Percentiles rank a stretch among this genome's conserved stretches.
Conservation (phyloP, 371 early-diverging fungal species). For the Gilbertella persicaria region DNA sequence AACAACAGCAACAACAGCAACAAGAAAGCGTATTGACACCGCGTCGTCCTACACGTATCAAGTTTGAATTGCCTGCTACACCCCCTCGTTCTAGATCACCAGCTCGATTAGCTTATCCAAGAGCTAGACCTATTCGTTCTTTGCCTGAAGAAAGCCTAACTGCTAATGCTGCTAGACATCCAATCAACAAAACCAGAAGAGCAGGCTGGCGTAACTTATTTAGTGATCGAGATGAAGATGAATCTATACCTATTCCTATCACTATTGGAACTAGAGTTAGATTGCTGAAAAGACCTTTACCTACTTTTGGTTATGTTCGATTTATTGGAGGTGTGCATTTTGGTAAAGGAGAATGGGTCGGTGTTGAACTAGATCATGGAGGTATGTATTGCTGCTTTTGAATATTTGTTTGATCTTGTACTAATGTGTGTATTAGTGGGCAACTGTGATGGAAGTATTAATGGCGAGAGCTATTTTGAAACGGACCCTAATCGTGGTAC, state of each 20-base stretch:
- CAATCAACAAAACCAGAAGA: slow-evolving; percentile 12
- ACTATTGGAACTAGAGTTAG: slow-evolving; percentile 22
- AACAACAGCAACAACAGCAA: slow-evolving; percentile 1
- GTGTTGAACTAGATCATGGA: slow-evolving; percentile 36
- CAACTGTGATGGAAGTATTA: slow-evolving; percentile 29
- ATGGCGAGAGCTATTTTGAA: slow-evolving; percentile 29
- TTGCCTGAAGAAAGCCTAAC: slow-evolving; percentile 24
- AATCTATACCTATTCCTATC: slow-evolving; percentile 19
- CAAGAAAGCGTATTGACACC: slow-evolving; percentile 1
- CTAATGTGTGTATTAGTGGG: slow-evolving; percentile 24
- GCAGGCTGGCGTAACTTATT: slow-evolving; percentile 20
- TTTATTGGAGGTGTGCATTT: slow-evolving; percentile 36
- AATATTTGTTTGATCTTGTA: not conserved
- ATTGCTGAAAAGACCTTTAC: slow-evolving; percentile 25
- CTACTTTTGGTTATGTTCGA: slow-evolving; percentile 32
- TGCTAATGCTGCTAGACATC: slow-evolving; percentile 12
- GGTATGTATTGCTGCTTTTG: slow-evolving; percentile 15
- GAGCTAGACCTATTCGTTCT: slow-evolving; percentile 20
- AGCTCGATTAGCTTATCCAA: slow-evolving; percentile 18
- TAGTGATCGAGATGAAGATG: slow-evolving; percentile 22
- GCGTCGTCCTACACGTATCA: slow-evolving; percentile 28
- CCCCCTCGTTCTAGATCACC: slow-evolving; percentile 30
- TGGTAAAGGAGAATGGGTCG: slow-evolving; percentile 38
- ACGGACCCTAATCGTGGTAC: slow-evolving; percentile 35
- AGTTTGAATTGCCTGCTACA: slow-evolving; percentile 31